A percentile compares a stretch with the other conserved stretches of the same genome.
Evolutionary conservation across 345 rosid species (phyloP).

Genomic region (Ricinus communis): DNA sequence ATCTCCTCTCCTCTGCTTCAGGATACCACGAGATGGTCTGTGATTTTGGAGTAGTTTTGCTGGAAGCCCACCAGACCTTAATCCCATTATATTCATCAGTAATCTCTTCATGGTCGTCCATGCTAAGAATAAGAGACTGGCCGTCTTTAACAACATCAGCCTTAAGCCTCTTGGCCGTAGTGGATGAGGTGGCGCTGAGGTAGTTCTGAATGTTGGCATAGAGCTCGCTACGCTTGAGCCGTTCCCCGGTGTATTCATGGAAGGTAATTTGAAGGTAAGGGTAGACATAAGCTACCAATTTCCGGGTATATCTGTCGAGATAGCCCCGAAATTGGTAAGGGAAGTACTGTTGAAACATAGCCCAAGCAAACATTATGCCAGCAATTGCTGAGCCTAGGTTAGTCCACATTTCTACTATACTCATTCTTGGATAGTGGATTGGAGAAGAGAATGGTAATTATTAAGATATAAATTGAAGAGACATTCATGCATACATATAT

Average conservation of each 20-base stretch:
- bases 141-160: conserved; percentile 1
- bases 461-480: too few species aligned
- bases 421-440: neutral
- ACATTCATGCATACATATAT: too few species aligned
- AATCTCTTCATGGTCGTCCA: conserved; percentile 18
- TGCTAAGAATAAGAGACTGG: conserved; percentile 5
- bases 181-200: conserved; percentile 4
- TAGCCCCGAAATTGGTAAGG: neutral
- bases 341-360: neutral
- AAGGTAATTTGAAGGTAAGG: conserved; percentile 11
- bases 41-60: neutral
- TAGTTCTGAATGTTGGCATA: conserved; percentile 7
- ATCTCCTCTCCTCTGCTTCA: neutral
- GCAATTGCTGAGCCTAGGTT: neutral
- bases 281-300: neutral
- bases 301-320: neutral
- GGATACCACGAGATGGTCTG: neutral
- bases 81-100: conserved; percentile 8
- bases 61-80: conserved; percentile 12
- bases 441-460: too few species aligned
- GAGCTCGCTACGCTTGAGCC: conserved; percentile 1
- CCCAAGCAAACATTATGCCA: neutral
- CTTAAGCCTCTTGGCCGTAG: neutral
- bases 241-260: conserved; percentile 1
- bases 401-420: neutral